phyloP scores from a whole-genome alignment of 768 basidiomycete species.

The Mycena belliarum region DNA sequence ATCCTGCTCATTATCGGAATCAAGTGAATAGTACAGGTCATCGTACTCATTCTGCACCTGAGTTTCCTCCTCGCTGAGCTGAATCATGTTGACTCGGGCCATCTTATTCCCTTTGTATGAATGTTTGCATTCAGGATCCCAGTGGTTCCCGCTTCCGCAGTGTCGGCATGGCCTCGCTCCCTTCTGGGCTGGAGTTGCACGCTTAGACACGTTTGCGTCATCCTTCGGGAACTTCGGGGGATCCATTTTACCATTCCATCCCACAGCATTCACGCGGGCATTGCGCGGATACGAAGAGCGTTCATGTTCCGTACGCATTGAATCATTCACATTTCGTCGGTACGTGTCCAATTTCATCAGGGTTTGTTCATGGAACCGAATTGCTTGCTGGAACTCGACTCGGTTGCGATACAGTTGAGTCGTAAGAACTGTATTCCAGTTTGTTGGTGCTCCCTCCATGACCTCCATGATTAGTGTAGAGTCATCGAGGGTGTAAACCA shows the following conservation, averaged over 20 bases:
- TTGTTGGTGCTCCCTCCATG: conserved; percentile 28
- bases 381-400: neutral
- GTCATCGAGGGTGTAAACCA: conserved; percentile 19
- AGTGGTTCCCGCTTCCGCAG: conserved; percentile 35
- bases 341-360: neutral
- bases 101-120: conserved; percentile 22
- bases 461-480: conserved; percentile 34
- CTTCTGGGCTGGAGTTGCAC: conserved; percentile 8
- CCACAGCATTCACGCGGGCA: neutral
- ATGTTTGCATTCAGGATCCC: conserved; percentile 36
- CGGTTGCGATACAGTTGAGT: neutral
- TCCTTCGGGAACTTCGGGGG: conserved; percentile 3
- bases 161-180: conserved; percentile 34
- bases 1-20: neutral
- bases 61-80: neutral
- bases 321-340: neutral
- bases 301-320: neutral
- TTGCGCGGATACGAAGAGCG: neutral
- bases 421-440: neutral
- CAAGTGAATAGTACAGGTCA: conserved; percentile 1
- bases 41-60: neutral
- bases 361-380: neutral
- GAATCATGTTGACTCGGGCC: neutral
- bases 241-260: neutral
- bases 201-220: neutral